phyloP scores from a whole-genome alignment of 176 grass and related monocot species.

The Eragrostis curvula region DNA sequence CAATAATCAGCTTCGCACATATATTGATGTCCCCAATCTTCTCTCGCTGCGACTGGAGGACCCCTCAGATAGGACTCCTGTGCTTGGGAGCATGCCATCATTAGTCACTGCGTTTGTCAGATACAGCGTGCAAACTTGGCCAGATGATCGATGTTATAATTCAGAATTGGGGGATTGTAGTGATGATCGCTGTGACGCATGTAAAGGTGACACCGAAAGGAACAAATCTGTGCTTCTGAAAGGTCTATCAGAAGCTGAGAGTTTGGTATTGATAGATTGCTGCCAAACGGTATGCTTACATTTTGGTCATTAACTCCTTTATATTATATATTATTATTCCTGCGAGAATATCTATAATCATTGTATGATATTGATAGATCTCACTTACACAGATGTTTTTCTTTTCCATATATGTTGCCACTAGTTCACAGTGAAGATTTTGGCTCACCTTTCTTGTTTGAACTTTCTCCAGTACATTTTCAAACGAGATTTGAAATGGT shows the following conservation, averaged over 20 bases:
- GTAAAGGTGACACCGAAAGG: background rate
- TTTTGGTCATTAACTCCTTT: background rate
- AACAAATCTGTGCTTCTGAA: background rate
- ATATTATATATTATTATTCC: background rate
- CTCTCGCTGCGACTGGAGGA: background rate
- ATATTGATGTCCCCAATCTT: background rate
- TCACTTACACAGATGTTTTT: background rate
- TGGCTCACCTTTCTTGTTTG: background rate
- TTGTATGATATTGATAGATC: background rate
- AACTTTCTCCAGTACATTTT: slow-evolving; percentile 20
- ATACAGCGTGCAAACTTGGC: background rate
- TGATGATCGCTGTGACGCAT: background rate
- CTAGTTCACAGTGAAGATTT: background rate
- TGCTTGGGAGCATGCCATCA: background rate
- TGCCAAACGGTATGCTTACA: background rate
- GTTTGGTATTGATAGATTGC: background rate
- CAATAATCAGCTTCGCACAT: background rate
- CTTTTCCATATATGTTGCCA: background rate
- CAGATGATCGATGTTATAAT: background rate
- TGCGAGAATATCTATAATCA: background rate
- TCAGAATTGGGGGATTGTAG: background rate
- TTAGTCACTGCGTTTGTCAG: background rate
- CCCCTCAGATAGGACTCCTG: background rate
- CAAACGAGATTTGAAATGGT: slow-evolving; percentile 22
- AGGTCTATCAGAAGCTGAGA: slow-evolving; percentile 8